Conservation (phyloP, 176 grass and related monocot genomes). For the Triticum turgidum region DNA sequence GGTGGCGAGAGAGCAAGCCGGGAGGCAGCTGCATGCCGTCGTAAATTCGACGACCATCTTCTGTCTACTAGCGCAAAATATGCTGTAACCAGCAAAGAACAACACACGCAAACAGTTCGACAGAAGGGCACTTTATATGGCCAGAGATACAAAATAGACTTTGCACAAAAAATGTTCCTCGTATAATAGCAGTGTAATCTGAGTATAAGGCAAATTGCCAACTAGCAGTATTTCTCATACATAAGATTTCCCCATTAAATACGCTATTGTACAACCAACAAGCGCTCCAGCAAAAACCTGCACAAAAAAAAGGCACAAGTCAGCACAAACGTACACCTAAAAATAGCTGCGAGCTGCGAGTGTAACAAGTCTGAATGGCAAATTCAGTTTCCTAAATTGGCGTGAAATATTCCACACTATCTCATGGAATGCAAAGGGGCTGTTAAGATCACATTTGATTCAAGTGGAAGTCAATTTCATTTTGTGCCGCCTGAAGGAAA, state of each 20-base stretch:
- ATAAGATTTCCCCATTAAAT: constrained; percentile 51
- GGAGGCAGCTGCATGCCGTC: no score
- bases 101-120: background rate
- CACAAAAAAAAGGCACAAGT: background rate
- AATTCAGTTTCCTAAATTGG: background rate
- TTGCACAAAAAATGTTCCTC: background rate
- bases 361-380: background rate
- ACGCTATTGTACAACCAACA: constrained; percentile 68
- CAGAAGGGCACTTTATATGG: background rate
- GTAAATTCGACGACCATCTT: background rate
- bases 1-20: no score
- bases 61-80: background rate
- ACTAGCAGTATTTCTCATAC: constrained; percentile 39
- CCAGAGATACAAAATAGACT: background rate
- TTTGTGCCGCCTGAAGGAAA: background rate
- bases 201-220: constrained; percentile 16
- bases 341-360: background rate
- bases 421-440: background rate
- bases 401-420: background rate
- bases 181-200: constrained; percentile 22
- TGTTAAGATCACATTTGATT: background rate
- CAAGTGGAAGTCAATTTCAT: background rate
- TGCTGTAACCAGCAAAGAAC: background rate
- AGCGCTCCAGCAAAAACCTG: constrained; percentile 86
- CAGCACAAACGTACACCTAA: background rate